Conservation (phyloP, 2,329 filamentous ascomycete genomes). For the Colletotrichum musae region DNA sequence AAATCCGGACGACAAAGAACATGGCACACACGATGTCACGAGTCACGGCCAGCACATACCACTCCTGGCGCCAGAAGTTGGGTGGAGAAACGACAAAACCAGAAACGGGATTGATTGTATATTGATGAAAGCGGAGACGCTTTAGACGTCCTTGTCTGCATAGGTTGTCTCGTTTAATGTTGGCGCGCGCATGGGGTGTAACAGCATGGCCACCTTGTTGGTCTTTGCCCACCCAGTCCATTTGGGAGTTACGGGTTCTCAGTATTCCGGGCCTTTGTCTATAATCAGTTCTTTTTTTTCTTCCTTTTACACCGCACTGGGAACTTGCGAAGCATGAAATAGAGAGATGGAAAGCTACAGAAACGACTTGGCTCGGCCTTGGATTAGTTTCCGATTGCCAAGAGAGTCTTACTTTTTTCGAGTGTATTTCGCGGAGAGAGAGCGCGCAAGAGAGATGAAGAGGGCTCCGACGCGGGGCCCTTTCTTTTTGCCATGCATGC, state of each 20-base stretch:
- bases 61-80: constrained; percentile 24
- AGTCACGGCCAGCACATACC: constrained; percentile 30
- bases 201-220: constrained; percentile 32
- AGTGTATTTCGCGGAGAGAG: constrained; percentile 3
- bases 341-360: constrained; percentile 40
- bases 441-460: constrained; percentile 6
- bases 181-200: constrained; percentile 26
- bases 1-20: constrained; percentile 31
- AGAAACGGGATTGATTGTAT: constrained; percentile 38
- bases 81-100: constrained; percentile 22
- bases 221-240: constrained; percentile 30
- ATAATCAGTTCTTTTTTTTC: constrained; percentile 37
- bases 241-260: constrained; percentile 39
- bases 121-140: constrained; percentile 38
- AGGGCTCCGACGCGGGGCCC: constrained; percentile 4
- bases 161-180: constrained; percentile 31
- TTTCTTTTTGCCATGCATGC: constrained; percentile 4
- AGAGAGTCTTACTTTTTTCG: constrained; percentile 10
- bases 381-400: constrained; percentile 4
- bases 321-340: constrained; percentile 38
- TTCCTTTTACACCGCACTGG: constrained; percentile 28
- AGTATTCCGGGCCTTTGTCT: constrained; percentile 38
- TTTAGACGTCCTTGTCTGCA: constrained; percentile 19
- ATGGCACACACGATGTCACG: constrained; percentile 36
- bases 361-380: constrained; percentile 26